Conservation (phyloP, 2,329 filamentous ascomycete species). For the Volutella citrinella region DNA sequence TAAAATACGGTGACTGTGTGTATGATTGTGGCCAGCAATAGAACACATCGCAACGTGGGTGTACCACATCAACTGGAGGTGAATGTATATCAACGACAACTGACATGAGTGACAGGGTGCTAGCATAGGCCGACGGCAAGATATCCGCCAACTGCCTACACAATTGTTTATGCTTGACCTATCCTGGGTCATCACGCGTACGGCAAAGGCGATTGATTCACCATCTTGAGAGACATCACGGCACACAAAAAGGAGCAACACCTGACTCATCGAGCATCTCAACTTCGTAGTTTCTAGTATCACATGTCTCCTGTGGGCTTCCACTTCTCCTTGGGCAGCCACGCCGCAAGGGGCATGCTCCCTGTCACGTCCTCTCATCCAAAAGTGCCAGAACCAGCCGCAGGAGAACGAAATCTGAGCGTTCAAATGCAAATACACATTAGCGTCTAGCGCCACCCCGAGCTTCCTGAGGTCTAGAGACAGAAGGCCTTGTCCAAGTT, state of each 20-base stretch:
- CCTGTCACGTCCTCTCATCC: slow-evolving; percentile 17
- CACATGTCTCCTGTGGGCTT: slow-evolving; percentile 20
- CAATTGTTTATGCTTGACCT: too few species aligned
- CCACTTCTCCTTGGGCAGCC: slow-evolving; percentile 12
- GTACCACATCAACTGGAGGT: too few species aligned
- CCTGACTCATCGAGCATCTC: slow-evolving; percentile 9
- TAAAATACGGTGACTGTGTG: too few species aligned
- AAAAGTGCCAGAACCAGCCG: slow-evolving; percentile 20
- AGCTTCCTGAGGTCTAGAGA: slow-evolving; percentile 6
- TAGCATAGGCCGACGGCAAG: too few species aligned
- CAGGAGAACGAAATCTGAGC: too few species aligned
- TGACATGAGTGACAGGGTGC: too few species aligned
- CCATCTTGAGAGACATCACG: background rate
- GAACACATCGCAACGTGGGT: too few species aligned
- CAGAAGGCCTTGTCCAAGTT: slow-evolving; percentile 16
- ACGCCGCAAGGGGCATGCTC: slow-evolving; percentile 10
- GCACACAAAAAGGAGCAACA: background rate
- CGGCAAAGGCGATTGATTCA: too few species aligned
- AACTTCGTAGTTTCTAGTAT: slow-evolving; percentile 24
- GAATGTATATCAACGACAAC: too few species aligned
- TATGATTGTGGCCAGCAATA: too few species aligned
- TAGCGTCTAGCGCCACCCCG: slow-evolving; percentile 24
- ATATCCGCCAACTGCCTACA: too few species aligned
- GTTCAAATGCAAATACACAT: slow-evolving; percentile 31
- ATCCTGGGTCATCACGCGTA: too few species aligned